Percentiles rank a stretch among this genome's conserved stretches.
phyloP scores from a whole-genome alignment of 306 rosid genomes.

The Hylodesmum podocarpum region DNA sequence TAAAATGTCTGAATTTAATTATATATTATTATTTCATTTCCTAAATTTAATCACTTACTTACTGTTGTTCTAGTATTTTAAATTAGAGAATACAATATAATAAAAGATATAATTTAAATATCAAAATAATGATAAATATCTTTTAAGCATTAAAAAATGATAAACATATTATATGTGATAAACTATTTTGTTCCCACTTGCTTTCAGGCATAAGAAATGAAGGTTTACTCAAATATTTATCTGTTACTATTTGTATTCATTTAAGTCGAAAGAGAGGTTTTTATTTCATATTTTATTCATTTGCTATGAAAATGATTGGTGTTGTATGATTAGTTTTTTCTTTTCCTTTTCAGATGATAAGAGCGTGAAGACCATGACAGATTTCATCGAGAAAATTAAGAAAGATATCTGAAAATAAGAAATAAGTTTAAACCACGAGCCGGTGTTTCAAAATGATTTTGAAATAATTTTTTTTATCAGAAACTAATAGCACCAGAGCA shows the following conservation, averaged over 20 bases:
- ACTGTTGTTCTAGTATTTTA: too few relatives aligned
- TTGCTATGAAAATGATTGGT: neutral
- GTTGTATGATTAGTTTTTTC: neutral
- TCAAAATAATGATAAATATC: too few relatives aligned
- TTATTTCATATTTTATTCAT: neutral
- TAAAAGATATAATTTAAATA: too few relatives aligned
- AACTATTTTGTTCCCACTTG: too few relatives aligned
- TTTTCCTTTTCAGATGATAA: conserved; percentile 49
- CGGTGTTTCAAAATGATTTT: neutral
- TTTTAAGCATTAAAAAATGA: too few relatives aligned
- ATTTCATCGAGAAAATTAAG: conserved; percentile 55
- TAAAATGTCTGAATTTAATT: too few relatives aligned
- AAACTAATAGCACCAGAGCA: neutral
- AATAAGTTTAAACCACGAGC: neutral
- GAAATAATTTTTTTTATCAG: neutral
- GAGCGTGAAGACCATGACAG: conserved; percentile 39
- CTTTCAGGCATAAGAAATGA: too few relatives aligned
- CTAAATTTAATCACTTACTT: too few relatives aligned
- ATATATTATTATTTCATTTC: too few relatives aligned
- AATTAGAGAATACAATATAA: too few relatives aligned
- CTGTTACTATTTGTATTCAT: neutral
- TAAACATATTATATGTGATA: too few relatives aligned
- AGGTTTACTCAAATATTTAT: too few relatives aligned
- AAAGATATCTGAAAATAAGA: conserved; percentile 26
- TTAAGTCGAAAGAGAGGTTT: neutral